Conservation (phyloP, 306 rosid species). For the Dryas alaskensis region DNA sequence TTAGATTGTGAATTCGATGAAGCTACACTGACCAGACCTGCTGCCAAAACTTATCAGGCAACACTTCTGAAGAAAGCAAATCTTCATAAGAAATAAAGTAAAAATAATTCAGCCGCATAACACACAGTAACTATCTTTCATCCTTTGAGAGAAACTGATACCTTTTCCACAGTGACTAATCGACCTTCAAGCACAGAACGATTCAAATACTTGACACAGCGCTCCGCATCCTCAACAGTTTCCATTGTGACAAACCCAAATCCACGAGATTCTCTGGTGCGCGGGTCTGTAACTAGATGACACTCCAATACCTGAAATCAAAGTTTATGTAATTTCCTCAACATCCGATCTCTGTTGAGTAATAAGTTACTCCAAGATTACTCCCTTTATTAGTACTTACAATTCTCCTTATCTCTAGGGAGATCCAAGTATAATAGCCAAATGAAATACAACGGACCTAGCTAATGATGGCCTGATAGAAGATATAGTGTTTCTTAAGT, state of each 20-base stretch:
- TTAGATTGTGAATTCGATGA: slow-evolving; percentile 47
- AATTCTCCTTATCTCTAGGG: neutral
- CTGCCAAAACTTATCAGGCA: slow-evolving; percentile 52
- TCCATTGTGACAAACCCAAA: slow-evolving; percentile 57
- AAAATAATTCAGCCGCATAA: neutral
- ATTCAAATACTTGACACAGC: slow-evolving; percentile 40
- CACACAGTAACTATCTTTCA: slow-evolving; percentile 13
- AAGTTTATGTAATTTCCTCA: slow-evolving; percentile 6
- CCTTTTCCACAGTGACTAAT: slow-evolving; percentile 51
- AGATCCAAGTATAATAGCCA: neutral
- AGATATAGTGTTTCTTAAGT: neutral
- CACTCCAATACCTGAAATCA: slow-evolving; percentile 47
- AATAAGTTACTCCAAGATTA: neutral
- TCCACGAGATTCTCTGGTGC: slow-evolving; percentile 44
- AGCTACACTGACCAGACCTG: slow-evolving; percentile 53
- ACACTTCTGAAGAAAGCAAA: slow-evolving; percentile 31
- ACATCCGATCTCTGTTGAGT: neutral
- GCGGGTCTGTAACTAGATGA: slow-evolving; percentile 43
- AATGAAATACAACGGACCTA: neutral
- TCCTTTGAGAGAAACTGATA: slow-evolving; percentile 26
- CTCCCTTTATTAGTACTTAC: neutral
- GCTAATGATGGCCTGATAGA: neutral
- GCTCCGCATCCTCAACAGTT: slow-evolving; percentile 42
- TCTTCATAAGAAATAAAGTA: neutral
- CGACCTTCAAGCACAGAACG: slow-evolving; percentile 48